Conservation (phyloP, 1,284 basidiomycete genomes). For the Ganoderma boninense region DNA sequence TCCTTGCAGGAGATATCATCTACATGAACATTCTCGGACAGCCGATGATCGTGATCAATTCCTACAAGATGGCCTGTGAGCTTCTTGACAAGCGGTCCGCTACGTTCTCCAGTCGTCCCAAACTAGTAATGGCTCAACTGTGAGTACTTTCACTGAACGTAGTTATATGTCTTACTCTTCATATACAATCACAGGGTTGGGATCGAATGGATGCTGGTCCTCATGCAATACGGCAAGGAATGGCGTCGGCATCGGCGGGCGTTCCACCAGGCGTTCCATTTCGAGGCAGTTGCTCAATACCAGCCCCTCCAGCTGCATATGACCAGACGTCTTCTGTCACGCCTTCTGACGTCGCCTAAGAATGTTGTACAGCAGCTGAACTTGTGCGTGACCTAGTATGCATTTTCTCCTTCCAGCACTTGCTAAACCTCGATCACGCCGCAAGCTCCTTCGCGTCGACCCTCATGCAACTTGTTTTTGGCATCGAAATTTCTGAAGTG, state of each 20-base stretch:
- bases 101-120: constrained; percentile 48
- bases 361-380: not conserved
- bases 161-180: not conserved
- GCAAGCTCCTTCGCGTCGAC: constrained; percentile 10
- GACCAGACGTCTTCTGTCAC: not conserved
- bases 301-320: constrained; percentile 5
- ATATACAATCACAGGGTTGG: not conserved
- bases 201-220: constrained; percentile 6
- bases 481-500: constrained; percentile 17
- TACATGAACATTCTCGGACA: constrained; percentile 44
- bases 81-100: constrained; percentile 59
- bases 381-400: constrained; percentile 1
- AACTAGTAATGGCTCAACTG: constrained; percentile 18
- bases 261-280: constrained; percentile 11
- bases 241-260: constrained; percentile 17
- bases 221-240: constrained; percentile 11
- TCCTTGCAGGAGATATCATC: constrained; percentile 23
- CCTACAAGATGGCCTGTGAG: constrained; percentile 56
- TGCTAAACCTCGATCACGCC: no score
- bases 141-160: not conserved
- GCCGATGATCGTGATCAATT: constrained; percentile 27
- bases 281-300: not conserved
- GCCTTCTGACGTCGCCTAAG: not conserved
- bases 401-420: not conserved
- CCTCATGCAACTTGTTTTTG: constrained; percentile 14